phyloP scores from a whole-genome alignment of 345 rosid genomes.

The Ailanthus altissimus region DNA sequence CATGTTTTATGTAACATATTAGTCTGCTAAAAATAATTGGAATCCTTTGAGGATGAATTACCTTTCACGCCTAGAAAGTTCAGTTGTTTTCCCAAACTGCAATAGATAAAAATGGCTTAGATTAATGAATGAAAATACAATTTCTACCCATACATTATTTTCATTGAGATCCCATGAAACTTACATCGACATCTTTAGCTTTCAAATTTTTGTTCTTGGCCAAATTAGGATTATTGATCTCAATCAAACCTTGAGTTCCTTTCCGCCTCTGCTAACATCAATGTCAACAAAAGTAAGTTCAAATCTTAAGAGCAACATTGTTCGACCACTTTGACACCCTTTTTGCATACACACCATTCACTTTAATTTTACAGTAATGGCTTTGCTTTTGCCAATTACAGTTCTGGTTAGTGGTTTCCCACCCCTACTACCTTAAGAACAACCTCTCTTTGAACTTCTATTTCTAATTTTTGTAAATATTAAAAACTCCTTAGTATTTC shows the following conservation, averaged over 20 bases:
- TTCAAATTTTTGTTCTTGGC: constrained; percentile 66
- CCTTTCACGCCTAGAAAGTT: constrained; percentile 86
- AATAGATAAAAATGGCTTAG: not conserved
- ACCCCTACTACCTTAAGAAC: not conserved
- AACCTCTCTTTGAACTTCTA: not conserved
- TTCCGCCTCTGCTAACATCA: constrained; percentile 61
- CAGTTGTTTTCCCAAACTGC: constrained; percentile 55
- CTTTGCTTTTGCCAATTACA: constrained; percentile 20
- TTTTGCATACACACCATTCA: not conserved
- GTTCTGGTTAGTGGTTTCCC: constrained; percentile 11
- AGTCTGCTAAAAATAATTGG: not conserved
- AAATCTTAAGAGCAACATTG: constrained; percentile 4
- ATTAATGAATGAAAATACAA: not conserved
- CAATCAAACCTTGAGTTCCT: constrained; percentile 77
- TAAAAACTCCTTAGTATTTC: not conserved
- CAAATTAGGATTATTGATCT: constrained; percentile 85
- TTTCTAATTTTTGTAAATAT: not conserved
- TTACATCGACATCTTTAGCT: constrained; percentile 65
- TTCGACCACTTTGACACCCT: constrained; percentile 5
- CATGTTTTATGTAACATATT: not conserved
- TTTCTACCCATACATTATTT: not conserved
- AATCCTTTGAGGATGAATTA: constrained; percentile 10
- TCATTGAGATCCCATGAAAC: constrained; percentile 16
- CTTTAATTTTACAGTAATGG: constrained; percentile 12
- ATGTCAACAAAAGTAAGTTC: constrained; percentile 4